phyloP scores from a whole-genome alignment of 116 monocot genomes.

The Zostera marina region DNA sequence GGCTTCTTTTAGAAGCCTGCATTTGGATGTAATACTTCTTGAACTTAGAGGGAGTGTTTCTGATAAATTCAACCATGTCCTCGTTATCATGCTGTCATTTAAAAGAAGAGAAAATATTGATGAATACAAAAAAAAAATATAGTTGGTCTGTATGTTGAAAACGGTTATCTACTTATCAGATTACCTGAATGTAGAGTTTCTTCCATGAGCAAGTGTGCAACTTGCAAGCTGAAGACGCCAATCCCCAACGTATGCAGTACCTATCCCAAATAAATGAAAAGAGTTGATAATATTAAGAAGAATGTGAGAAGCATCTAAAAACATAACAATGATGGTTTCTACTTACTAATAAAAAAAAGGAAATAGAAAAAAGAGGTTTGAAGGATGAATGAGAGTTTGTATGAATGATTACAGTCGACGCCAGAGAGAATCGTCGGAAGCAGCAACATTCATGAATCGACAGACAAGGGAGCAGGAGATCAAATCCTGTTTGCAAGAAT shows the following conservation, averaged over 20 bases:
- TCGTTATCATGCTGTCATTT: conserved; percentile 64
- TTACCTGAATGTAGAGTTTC: conserved; percentile 91
- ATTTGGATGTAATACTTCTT: conserved; percentile 95
- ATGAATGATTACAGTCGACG: conserved; percentile 58
- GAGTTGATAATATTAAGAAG: neutral
- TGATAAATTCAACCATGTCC: conserved; percentile 79
- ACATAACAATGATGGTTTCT: neutral
- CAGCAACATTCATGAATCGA: conserved; percentile 50
- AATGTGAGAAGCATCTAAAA: neutral
- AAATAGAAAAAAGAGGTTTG: neutral
- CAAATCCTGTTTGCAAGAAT: conserved; percentile 39
- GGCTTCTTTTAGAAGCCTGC: conserved; percentile 97
- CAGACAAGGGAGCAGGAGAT: conserved; percentile 75
- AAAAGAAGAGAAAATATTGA: neutral
- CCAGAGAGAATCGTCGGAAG: conserved; percentile 93
- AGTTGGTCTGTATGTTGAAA: too few species aligned
- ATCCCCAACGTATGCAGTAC: conserved; percentile 90
- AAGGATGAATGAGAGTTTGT: neutral
- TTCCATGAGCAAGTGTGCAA: conserved; percentile 80
- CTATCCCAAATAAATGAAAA: conserved; percentile 12
- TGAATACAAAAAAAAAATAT: too few species aligned
- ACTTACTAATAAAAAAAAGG: neutral
- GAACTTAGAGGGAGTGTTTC: conserved; percentile 72
- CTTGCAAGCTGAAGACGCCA: conserved; percentile 36
- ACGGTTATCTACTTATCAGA: too few species aligned